Base-by-base conservation (phyloP, 257 asterid genomes). In the Solanum raphanifolium region DNA sequence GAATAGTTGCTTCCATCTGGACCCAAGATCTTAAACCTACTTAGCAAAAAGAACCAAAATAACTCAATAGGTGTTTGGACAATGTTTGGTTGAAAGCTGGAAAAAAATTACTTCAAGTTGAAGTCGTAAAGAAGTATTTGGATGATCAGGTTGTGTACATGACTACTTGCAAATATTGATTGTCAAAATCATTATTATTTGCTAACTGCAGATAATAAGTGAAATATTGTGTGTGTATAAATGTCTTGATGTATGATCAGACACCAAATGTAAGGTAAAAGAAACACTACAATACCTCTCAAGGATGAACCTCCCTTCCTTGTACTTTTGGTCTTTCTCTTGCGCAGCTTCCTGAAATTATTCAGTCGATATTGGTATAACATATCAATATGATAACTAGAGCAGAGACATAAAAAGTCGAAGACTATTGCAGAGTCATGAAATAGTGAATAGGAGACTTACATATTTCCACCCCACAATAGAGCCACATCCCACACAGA, bases 381-480 rank as follows among this genome's bases (percentile, higher is more conserved):
- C 72, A 52, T 15, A 38, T 20, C 65, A 10, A 10, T 23, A 62
- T 66, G 39, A 88, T 86, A 65, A 74, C 36, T 43, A 52, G 11
- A 58, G 46, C 74, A 58, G 81, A 13, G 20, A 34, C 48, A 66
- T 87, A 43, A 34, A 38, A 8, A 72, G 36, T 20, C 9, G 1
- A 86, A 86, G 86, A 74, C 73, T 10, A 21, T 38, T 20, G 3
- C 81, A 48, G 60, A 13, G 12, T 31, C 6, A 5, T 29, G 41
- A 31, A 65, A 73, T 32, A 18, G 48, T 55, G 48, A 1, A 6
- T 3, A 52, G 79, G 83, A 76, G 41, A 48, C 95, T 90, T 72
- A 96, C 98, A 85, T 96, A 96, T 96, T 94, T 95, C 99, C 99
- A 96, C 35, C 98, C 99, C 89, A 94, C 93, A 86, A 92, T 88